These are phyloP conservation scores for Trichoderma citrinoviride DNA, from an alignment of 2,329 filamentous ascomycete species.

Conservation along the genomic window DNA sequence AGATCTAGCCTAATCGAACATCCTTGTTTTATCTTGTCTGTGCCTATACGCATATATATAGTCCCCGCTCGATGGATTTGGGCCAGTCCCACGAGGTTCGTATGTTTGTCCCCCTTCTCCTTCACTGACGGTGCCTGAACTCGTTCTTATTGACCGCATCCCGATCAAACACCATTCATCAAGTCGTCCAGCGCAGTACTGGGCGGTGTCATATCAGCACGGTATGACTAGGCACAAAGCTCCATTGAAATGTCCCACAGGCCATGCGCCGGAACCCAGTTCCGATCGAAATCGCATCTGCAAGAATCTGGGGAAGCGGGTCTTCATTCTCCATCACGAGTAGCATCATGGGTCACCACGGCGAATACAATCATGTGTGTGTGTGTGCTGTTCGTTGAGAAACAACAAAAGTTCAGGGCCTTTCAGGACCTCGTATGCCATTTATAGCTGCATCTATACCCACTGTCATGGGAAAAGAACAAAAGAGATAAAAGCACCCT, in stretches of 20 bases:
- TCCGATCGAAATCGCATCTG: background rate
- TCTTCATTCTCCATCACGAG: background rate
- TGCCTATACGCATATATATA: no score
- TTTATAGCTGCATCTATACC: slow-evolving; percentile 15
- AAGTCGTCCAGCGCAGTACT: background rate
- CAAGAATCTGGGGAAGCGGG: background rate
- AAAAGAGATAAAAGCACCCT: background rate
- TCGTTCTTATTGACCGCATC: no score
- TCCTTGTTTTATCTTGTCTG: no score
- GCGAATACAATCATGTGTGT: no score
- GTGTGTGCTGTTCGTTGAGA: background rate
- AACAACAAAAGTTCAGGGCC: background rate
- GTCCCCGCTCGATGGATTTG: no score
- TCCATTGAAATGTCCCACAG: background rate
- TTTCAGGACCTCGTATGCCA: background rate
- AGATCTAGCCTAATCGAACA: no score
- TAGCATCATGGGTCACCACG: background rate
- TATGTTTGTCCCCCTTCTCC: no score
- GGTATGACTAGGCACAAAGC: background rate
- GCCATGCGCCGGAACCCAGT: background rate
- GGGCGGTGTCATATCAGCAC: no score
- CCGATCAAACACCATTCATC: no score
- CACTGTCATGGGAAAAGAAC: background rate
- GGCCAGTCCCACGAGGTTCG: no score
- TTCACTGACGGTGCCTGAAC: no score